phyloP scores from a whole-genome alignment of 73 alveolate species.

The Symbiodinium pilosum region DNA sequence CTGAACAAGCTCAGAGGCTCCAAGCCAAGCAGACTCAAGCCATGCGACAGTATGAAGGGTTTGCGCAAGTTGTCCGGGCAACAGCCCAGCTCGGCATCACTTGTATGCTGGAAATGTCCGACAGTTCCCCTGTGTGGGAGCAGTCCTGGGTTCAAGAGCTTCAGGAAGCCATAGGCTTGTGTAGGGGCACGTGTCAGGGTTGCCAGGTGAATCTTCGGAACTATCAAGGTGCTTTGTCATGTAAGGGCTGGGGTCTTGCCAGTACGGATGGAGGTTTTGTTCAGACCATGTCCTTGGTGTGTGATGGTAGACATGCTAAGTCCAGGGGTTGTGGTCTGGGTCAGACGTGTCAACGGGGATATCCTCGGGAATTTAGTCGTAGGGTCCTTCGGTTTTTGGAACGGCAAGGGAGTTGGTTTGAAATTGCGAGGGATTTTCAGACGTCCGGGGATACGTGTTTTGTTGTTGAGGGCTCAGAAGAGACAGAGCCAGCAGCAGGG shows the following conservation, averaged over 20 bases:
- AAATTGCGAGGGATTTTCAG: not conserved
- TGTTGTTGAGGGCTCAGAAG: not conserved
- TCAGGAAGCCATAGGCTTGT: not conserved
- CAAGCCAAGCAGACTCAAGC: not conserved
- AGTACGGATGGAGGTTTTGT: not conserved
- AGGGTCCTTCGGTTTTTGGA: not conserved
- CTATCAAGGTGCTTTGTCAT: not conserved
- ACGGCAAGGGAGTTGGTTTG: not conserved
- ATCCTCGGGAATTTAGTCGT: not conserved
- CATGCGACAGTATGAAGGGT: slow-evolving; percentile 16
- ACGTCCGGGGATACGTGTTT: not conserved
- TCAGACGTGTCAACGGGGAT: not conserved
- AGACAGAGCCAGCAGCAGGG: not conserved
- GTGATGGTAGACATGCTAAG: not conserved
- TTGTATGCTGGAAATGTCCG: not conserved
- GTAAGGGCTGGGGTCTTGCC: not conserved
- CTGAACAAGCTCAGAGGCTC: not conserved
- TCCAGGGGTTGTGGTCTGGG: not conserved
- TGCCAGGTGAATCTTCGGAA: slow-evolving; percentile 20
- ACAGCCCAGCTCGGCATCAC: not conserved
- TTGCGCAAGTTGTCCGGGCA: not conserved
- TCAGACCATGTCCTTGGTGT: not conserved
- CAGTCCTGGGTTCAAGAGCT: not conserved
- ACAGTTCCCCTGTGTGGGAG: not conserved
- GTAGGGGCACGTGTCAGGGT: not conserved